Evolutionary conservation across 2,329 filamentous ascomycete species (phyloP).

Genomic region (Hypoxylon sp.): DNA sequence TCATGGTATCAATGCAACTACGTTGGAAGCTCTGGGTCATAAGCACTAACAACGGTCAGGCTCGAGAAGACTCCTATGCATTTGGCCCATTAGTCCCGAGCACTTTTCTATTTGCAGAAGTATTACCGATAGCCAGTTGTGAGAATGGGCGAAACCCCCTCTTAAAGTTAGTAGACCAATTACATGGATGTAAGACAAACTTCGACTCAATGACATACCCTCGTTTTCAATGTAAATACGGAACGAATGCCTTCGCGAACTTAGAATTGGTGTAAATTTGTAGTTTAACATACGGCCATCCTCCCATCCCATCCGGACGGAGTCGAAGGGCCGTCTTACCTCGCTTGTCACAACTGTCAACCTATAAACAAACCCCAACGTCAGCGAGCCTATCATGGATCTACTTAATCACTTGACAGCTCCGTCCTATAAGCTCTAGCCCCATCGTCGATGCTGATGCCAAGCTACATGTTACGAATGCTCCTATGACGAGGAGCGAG

Average conservation of each 20-base stretch:
- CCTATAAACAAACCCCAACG: slow-evolving; percentile 10
- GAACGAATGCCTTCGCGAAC: background rate
- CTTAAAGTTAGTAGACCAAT: background rate
- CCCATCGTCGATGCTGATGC: slow-evolving; percentile 5
- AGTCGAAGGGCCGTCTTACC: slow-evolving; percentile 39
- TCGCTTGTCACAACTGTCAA: slow-evolving; percentile 20
- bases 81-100: too few relatives aligned
- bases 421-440: slow-evolving; percentile 7
- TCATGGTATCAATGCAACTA: slow-evolving; percentile 20
- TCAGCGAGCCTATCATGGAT: slow-evolving; percentile 26
- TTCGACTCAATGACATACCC: background rate
- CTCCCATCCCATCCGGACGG: slow-evolving; percentile 26
- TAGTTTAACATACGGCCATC: slow-evolving; percentile 15
- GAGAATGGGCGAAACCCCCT: slow-evolving; percentile 1
- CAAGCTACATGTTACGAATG: slow-evolving; percentile 1
- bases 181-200: slow-evolving; percentile 1
- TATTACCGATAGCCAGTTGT: background rate
- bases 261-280: slow-evolving; percentile 8
- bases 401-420: slow-evolving; percentile 11
- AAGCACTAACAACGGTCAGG: slow-evolving; percentile 11
- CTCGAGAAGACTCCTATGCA: background rate
- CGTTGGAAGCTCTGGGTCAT: background rate
- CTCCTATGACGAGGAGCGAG: slow-evolving; percentile 9
- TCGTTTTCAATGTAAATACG: background rate
- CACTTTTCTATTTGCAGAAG: slow-evolving; percentile 8